These are phyloP conservation scores for Paracoccidioides brasiliensis DNA, from an alignment of 2,329 filamentous ascomycete species.

Conservation along the genomic window DNA sequence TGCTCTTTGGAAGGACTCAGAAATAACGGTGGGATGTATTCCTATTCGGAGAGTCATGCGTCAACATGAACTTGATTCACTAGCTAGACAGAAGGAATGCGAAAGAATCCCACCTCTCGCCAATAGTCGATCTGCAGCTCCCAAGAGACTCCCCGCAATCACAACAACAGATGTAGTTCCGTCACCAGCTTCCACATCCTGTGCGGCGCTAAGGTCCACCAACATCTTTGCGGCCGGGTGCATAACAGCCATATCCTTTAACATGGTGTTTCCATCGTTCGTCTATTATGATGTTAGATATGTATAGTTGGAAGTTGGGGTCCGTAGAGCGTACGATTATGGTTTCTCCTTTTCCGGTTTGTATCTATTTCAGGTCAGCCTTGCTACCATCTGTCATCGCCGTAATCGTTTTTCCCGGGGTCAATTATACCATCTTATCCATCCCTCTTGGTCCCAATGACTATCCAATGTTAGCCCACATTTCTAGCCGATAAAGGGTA, in stretches of 20 bases:
- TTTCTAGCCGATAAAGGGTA: slow-evolving; percentile 9
- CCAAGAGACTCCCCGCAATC: slow-evolving; percentile 87
- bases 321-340: slow-evolving; percentile 52
- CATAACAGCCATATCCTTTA: slow-evolving; percentile 98
- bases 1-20: slow-evolving; percentile 92
- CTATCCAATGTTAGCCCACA: slow-evolving; percentile 32
- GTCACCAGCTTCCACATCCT: slow-evolving; percentile 96
- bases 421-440: slow-evolving; percentile 69
- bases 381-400: not conserved
- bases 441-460: slow-evolving; percentile 93
- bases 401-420: not conserved
- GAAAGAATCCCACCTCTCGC: slow-evolving; percentile 50
- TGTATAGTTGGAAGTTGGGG: not conserved
- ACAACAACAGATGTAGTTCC: slow-evolving; percentile 97
- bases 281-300: slow-evolving; percentile 39
- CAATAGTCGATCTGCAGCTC: slow-evolving; percentile 81
- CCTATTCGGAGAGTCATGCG: slow-evolving; percentile 21
- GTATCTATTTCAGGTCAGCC: slow-evolving; percentile 45
- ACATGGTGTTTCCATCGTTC: slow-evolving; percentile 98
- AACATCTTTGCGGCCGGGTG: slow-evolving; percentile 99
- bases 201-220: slow-evolving; percentile 89
- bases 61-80: not conserved
- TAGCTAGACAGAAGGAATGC: not conserved
- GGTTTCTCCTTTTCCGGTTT: slow-evolving; percentile 89
- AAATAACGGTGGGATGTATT: slow-evolving; percentile 95